Evolutionary conservation across 805 yeast species (phyloP).

Genomic region (Wickerhamiella occidentalis): DNA sequence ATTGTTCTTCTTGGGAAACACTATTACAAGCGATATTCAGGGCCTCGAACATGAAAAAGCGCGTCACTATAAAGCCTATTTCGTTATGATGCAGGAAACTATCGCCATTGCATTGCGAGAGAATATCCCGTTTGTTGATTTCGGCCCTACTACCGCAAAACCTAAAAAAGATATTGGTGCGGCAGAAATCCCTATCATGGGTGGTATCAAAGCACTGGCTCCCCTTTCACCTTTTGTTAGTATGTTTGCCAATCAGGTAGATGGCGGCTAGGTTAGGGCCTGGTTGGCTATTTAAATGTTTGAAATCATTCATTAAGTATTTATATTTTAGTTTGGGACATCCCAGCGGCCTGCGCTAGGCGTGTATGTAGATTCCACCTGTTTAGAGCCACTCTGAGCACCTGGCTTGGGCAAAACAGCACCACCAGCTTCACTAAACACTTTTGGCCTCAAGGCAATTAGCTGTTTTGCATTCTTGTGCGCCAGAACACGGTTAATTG

Average conservation of each 20-base stretch:
- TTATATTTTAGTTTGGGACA: background rate
- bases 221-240: conserved; percentile 21
- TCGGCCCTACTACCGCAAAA: conserved; percentile 37
- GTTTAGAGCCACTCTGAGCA: no score
- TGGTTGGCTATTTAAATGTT: no score
- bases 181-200: conserved; percentile 30
- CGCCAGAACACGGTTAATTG: conserved; percentile 11
- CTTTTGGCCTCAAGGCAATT: conserved; percentile 3
- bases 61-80: conserved; percentile 33
- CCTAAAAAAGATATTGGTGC: conserved; percentile 35
- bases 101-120: conserved; percentile 32
- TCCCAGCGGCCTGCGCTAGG: conserved; percentile 10
- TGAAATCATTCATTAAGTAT: background rate
- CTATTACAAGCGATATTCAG: conserved; percentile 36
- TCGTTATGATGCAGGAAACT: conserved; percentile 39
- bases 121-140: conserved; percentile 33
- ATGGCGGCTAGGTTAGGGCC: conserved; percentile 17
- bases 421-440: background rate
- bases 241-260: conserved; percentile 21
- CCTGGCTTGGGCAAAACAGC: no score
- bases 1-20: conserved; percentile 34
- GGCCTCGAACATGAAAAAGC: conserved; percentile 34
- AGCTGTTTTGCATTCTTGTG: conserved; percentile 14
- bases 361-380: background rate
- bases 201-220: conserved; percentile 28